Base-by-base conservation (phyloP, 768 basidiomycete genomes). In the Boletus coccyginus region DNA sequence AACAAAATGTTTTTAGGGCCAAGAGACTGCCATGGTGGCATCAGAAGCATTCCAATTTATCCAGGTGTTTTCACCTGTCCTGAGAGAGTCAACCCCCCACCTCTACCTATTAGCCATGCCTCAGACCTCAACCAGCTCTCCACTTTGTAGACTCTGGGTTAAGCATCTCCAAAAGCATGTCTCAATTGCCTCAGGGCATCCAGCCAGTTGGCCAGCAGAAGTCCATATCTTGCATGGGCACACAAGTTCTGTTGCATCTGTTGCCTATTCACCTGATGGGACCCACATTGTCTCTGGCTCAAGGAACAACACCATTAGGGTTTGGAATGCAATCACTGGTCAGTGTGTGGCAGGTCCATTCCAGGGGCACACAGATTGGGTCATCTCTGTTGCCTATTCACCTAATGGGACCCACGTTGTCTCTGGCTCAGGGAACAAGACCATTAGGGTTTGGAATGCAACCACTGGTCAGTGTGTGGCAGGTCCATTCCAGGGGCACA, bases 401-500 rank as follows among this genome's bases (percentile, higher is more conserved):
- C 17, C 38, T 17, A 16, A 38, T 51, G 49, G 46, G 5, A 14
- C 8, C 4, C 10, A 51, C 11, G 39, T 56, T 45, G 29, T 9
- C 38, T 45, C 55, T 45, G 55, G 48, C 19, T 56, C 42, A 32
- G 3, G 6, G 11, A 39, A 55, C n/a, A 7, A 31, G 0, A 49
- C 40, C 13, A 12, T 55, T 17, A 55, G 46, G 32, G 33, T 46
- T 27, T 27, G 27, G 27, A 27, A 57, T 10, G 43, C 16, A 41
- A n/a, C 27, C 27, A 27, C 27, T 27, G 27, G 27, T 27, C 27
- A 27, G 27, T 27, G 27, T 27, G 27, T 27, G 27, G 27, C 27
- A 27, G 27, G 27, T 27, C 27, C 27, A 21, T 40, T 57, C n/a
- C 9, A n/a, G n/a, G 46, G 48, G 21, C 60, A 68, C 19, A 53